Evolutionary conservation across 192 early-diverging fungal genomes (phyloP).

Genomic region (Spinellus fusiger): DNA sequence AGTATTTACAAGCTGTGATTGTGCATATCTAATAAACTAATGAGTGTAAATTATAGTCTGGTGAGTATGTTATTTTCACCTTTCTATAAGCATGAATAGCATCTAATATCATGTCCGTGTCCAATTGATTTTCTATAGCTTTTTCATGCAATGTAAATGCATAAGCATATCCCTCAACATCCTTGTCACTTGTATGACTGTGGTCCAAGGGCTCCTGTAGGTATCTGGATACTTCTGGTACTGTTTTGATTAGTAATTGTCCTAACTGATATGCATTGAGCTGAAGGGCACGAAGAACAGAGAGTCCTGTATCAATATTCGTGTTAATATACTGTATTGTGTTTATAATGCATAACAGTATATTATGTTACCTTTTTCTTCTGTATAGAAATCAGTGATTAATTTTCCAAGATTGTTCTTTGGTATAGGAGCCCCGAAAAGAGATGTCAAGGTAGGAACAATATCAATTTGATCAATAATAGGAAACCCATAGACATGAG

Average conservation of each 20-base stretch:
- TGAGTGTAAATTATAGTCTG: no score
- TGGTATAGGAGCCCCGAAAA: conserved; percentile 86
- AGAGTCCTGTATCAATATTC: conserved; percentile 1
- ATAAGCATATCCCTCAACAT: background rate
- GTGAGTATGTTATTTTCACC: no score
- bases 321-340: background rate
- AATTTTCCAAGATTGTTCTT: conserved; percentile 86
- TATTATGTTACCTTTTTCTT: conserved; percentile 24
- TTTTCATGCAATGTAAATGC: conserved; percentile 6
- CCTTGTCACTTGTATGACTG: background rate
- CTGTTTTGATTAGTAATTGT: conserved; percentile 21
- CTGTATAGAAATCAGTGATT: conserved; percentile 73
- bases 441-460: conserved; percentile 74
- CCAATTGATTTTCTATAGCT: background rate
- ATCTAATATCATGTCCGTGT: conserved; percentile 2
- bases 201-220: background rate
- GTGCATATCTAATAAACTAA: conserved; percentile 25
- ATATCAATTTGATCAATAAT: conserved; percentile 82
- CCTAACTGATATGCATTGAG: conserved; percentile 59
- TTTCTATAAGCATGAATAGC: conserved; percentile 13
- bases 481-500: conserved; percentile 43
- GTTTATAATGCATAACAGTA: background rate
- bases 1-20: conserved; percentile 14
- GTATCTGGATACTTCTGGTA: background rate
- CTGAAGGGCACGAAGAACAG: conserved; percentile 45